Evolutionary conservation across 441 rosid species (phyloP).

Genomic region (Mallotus repandus): DNA sequence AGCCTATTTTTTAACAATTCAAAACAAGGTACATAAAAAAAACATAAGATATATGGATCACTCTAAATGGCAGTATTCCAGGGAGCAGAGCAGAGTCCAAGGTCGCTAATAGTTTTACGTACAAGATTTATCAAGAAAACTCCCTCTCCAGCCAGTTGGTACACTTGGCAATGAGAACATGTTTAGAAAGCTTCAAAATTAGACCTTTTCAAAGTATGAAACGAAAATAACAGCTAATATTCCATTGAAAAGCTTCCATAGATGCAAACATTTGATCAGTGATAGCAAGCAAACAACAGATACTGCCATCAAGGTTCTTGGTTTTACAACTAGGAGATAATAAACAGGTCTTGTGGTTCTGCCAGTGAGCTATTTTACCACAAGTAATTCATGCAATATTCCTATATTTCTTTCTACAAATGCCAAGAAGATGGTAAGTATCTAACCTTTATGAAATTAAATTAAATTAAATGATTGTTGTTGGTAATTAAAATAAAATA

Average conservation of each 20-base stretch:
- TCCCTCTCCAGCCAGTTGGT: neutral
- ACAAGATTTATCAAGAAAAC: neutral
- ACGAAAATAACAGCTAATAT: neutral
- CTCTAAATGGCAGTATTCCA: neutral
- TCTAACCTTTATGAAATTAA: neutral
- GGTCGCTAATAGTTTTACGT: too few species aligned
- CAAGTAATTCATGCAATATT: neutral
- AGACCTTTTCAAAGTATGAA: neutral
- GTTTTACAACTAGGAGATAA: neutral
- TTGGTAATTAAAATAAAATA: neutral
- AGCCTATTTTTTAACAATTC: neutral
- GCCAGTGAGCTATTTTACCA: neutral
- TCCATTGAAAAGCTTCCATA: neutral
- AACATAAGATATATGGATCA: neutral
- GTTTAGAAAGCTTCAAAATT: constrained; percentile 2
- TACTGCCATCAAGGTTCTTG: neutral
- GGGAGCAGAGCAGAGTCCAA: neutral
- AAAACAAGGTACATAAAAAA: too few species aligned
- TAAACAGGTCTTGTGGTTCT: neutral
- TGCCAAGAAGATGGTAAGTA: neutral
- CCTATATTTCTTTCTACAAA: neutral
- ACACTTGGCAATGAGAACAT: neutral
- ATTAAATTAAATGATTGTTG: neutral
- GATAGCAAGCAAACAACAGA: neutral
- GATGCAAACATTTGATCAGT: neutral